A percentile compares a stretch with the other conserved stretches of the same genome.
phyloP scores from a whole-genome alignment of 176 grass and related monocot species.

The Hsuehochloa calcarea region DNA sequence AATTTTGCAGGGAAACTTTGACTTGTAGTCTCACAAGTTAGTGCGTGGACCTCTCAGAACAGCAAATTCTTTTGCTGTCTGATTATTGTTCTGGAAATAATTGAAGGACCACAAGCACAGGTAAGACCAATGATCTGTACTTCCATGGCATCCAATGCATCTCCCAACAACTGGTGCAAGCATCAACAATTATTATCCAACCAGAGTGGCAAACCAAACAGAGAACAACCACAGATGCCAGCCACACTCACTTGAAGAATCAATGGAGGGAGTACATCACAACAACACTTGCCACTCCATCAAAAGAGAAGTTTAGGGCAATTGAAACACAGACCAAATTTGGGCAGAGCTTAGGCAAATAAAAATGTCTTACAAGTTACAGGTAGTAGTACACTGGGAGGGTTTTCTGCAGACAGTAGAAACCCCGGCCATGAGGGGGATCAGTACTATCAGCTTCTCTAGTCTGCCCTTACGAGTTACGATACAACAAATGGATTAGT shows the following conservation, averaged over 20 bases:
- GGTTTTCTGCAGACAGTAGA: slow-evolving; percentile 7
- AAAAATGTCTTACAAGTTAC: slow-evolving; percentile 6
- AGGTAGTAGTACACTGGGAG: not conserved
- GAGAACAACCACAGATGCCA: slow-evolving; percentile 19
- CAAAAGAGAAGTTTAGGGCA: not conserved
- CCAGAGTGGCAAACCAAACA: slow-evolving; percentile 10
- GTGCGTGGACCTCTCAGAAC: slow-evolving; percentile 13
- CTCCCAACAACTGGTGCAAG: slow-evolving; percentile 30
- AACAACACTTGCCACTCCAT: slow-evolving; percentile 2
- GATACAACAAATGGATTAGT: slow-evolving; percentile 17
- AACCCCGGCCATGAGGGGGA: not conserved
- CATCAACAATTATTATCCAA: slow-evolving; percentile 34
- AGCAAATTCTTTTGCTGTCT: slow-evolving; percentile 17
- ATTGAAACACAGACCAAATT: slow-evolving; percentile 5
- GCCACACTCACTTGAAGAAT: slow-evolving; percentile 27
- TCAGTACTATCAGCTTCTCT: not conserved
- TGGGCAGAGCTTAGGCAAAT: slow-evolving; percentile 18
- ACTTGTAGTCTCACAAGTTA: not conserved
- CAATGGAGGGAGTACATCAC: slow-evolving; percentile 18
- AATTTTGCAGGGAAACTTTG: slow-evolving; percentile 22
- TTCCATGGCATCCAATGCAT: slow-evolving; percentile 56
- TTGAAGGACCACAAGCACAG: slow-evolving; percentile 38
- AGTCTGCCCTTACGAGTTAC: slow-evolving; percentile 10
- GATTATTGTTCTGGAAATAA: slow-evolving; percentile 22
- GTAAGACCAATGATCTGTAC: slow-evolving; percentile 44